These are phyloP conservation scores for Geosmithia morbida DNA, from an alignment of 2,329 filamentous ascomycete species.

Conservation along the genomic window DNA sequence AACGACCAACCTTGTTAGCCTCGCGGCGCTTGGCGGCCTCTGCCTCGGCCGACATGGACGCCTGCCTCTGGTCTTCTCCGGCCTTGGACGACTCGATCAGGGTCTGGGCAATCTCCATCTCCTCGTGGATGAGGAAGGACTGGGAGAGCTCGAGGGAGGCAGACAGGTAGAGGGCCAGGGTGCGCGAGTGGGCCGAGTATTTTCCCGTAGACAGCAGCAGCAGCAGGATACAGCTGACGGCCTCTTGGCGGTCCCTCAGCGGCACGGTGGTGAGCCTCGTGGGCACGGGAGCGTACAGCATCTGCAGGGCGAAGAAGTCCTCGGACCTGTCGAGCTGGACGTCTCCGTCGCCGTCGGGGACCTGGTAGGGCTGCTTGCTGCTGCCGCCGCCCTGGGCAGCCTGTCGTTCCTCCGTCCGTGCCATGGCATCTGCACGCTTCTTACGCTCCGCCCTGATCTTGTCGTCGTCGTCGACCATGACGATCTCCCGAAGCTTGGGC, in stretches of 20 bases:
- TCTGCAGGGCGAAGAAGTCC: constrained; percentile 30
- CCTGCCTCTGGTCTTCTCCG: constrained; percentile 18
- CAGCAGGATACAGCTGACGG: constrained; percentile 56
- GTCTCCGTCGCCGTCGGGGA: constrained; percentile 26
- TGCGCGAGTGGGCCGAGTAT: constrained; percentile 61
- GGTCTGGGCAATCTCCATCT: constrained; percentile 61
- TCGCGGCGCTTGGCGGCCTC: constrained; percentile 62
- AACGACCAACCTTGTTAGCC: constrained; percentile 53
- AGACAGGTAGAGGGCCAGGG: constrained; percentile 51
- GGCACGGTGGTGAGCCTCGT: constrained; percentile 42
- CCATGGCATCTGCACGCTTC: constrained; percentile 27
- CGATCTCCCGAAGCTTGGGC: constrained; percentile 54
- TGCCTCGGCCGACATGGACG: constrained; percentile 55
- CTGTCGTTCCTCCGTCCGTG: constrained; percentile 16
- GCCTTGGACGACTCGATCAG: constrained; percentile 50
- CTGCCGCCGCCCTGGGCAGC: constrained; percentile 15
- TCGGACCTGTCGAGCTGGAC: constrained; percentile 16
- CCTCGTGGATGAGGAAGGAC: constrained; percentile 48
- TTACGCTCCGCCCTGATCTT: constrained; percentile 31
- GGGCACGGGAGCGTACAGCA: constrained; percentile 36
- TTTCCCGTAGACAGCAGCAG: constrained; percentile 57
- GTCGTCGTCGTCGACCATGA: constrained; percentile 32
- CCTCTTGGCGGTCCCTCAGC: constrained; percentile 42
- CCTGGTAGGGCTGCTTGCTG: constrained; percentile 6
- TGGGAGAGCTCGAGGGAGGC: constrained; percentile 52